These are phyloP conservation scores for Eutrema salsugineum DNA, from an alignment of 441 rosid species.

Conservation along the genomic window DNA sequence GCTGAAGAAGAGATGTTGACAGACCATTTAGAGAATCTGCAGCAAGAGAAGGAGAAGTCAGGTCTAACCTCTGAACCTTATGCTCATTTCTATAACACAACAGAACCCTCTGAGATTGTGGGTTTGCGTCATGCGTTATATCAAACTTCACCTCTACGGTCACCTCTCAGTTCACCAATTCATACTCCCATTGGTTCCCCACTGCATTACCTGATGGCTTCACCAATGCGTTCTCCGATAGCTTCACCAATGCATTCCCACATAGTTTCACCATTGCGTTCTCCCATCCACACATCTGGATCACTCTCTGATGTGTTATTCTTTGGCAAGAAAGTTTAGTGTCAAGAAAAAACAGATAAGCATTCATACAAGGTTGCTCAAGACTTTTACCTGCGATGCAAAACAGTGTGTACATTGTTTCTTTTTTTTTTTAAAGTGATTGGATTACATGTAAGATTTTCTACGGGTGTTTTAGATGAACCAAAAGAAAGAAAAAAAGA, in stretches of 20 bases:
- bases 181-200: slow-evolving; percentile 33
- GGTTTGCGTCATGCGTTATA: slow-evolving; percentile 31
- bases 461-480: background rate
- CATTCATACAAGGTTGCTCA: background rate
- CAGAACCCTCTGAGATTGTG: slow-evolving; percentile 23
- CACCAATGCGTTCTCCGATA: slow-evolving; percentile 22
- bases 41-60: slow-evolving; percentile 13
- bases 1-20: background rate
- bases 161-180: slow-evolving; percentile 29
- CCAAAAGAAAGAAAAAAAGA: background rate
- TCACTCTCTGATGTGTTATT: slow-evolving; percentile 30
- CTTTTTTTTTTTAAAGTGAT: slow-evolving; percentile 2
- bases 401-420: slow-evolving; percentile 17
- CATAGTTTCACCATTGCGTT: slow-evolving; percentile 34
- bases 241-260: slow-evolving; percentile 17
- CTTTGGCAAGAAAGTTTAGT: slow-evolving; percentile 15
- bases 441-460: slow-evolving; percentile 7
- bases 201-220: slow-evolving; percentile 19
- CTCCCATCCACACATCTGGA: slow-evolving; percentile 26
- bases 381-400: slow-evolving; percentile 4
- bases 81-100: background rate
- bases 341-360: background rate
- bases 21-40: background rate
- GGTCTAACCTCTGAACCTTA: slow-evolving; percentile 19
- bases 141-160: slow-evolving; percentile 26